Conservation (phyloP, 2,329 filamentous ascomycete species). For the Pyricularia pennisetigena region DNA sequence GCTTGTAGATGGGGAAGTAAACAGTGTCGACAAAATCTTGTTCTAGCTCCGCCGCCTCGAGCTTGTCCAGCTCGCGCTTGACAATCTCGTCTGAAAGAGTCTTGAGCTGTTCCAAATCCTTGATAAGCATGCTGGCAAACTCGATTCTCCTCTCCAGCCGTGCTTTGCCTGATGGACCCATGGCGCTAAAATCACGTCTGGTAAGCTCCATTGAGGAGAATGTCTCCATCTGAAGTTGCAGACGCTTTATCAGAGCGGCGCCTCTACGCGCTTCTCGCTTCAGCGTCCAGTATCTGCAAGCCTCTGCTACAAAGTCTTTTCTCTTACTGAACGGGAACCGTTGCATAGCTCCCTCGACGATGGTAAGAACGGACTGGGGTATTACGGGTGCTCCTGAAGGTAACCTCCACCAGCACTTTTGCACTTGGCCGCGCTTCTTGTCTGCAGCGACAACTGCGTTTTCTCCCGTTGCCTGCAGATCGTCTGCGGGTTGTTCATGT, state of each 20-base stretch:
- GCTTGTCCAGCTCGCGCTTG: conserved; percentile 65
- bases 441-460: conserved; percentile 49
- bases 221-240: conserved; percentile 90
- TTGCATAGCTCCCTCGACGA: conserved; percentile 72
- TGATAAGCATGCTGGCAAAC: conserved; percentile 67
- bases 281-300: conserved; percentile 94
- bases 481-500: conserved; percentile 65
- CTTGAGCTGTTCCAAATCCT: conserved; percentile 70
- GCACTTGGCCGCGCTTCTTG: conserved; percentile 61
- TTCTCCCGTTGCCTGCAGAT: conserved; percentile 74
- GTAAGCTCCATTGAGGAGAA: conserved; percentile 98
- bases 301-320: conserved; percentile 86
- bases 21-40: conserved; percentile 74
- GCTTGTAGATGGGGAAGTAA: conserved; percentile 78
- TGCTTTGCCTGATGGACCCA: conserved; percentile 76
- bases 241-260: conserved; percentile 80
- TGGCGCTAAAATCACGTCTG: conserved; percentile 85
- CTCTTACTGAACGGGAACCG: conserved; percentile 74
- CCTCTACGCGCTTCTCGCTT: conserved; percentile 90
- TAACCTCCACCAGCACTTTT: conserved; percentile 76
- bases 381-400: conserved; percentile 93
- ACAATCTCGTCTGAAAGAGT: conserved; percentile 61
- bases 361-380: conserved; percentile 76
- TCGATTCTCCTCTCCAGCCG: conserved; percentile 75
- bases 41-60: conserved; percentile 67